These are phyloP conservation scores for Prinsepia uniflora DNA, from an alignment of 306 rosid genomes.

Conservation along the genomic window DNA sequence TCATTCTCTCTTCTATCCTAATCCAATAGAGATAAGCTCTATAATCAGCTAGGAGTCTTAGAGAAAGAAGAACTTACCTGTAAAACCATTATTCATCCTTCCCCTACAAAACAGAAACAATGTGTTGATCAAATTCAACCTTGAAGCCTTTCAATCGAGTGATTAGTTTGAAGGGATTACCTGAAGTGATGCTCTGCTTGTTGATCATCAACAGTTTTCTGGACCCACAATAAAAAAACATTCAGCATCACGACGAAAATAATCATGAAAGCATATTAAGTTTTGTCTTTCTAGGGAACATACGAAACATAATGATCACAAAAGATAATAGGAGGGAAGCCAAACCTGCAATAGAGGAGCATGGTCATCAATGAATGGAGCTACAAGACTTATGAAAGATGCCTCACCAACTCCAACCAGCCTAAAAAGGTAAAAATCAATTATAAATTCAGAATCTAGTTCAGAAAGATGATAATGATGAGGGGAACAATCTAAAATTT, in stretches of 20 bases:
- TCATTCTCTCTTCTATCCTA: too few species aligned
- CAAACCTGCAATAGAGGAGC: constrained; percentile 82
- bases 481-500: neutral
- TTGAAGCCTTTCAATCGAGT: too few species aligned
- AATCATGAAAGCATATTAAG: constrained; percentile 11
- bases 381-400: constrained; percentile 94
- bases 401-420: constrained; percentile 98
- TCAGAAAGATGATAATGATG: constrained; percentile 19
- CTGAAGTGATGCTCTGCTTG: too few species aligned
- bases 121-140: too few species aligned
- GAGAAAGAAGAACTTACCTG: too few species aligned
- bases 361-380: constrained; percentile 95
- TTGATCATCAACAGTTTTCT: constrained; percentile 26
- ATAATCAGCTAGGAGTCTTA: too few species aligned
- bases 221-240: constrained; percentile 30
- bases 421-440: constrained; percentile 43
- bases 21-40: too few species aligned
- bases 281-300: neutral
- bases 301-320: neutral
- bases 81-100: too few species aligned
- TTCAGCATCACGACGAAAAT: constrained; percentile 13
- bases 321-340: constrained; percentile 6
- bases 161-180: too few species aligned
- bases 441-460: constrained; percentile 19
- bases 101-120: too few species aligned